A percentile compares a stretch with the other conserved stretches of the same genome.
Conservation (phyloP, 495 filamentous ascomycete genomes). For the Glonium stellatum region DNA sequence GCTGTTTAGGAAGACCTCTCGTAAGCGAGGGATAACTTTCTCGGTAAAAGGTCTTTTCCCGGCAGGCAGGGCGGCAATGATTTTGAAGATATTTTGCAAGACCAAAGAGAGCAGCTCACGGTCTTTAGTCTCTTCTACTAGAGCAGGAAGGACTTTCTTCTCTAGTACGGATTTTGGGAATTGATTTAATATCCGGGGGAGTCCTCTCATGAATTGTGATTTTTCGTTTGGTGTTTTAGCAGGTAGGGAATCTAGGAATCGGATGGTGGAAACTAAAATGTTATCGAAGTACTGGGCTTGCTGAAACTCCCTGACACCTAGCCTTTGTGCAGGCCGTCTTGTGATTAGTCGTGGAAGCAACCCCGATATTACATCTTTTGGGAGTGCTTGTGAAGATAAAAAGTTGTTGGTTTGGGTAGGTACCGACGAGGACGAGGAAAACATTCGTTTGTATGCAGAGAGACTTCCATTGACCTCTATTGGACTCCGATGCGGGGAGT, state of each 20-base stretch:
- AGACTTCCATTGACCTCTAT: constrained; percentile 70
- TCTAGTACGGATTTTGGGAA: constrained; percentile 91
- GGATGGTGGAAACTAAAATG: constrained; percentile 87
- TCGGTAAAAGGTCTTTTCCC: constrained; percentile 72
- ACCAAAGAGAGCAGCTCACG: constrained; percentile 75
- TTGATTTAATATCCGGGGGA: constrained; percentile 76
- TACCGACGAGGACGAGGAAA: constrained; percentile 65
- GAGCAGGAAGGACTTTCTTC: constrained; percentile 80
- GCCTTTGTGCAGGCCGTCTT: constrained; percentile 72
- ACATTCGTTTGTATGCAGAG: constrained; percentile 73
- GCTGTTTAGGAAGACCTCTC: constrained; percentile 64
- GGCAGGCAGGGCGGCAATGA: constrained; percentile 66
- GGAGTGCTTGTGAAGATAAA: constrained; percentile 68
- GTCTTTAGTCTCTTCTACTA: constrained; percentile 91
- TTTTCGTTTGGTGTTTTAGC: constrained; percentile 91
- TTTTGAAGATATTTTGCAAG: constrained; percentile 84
- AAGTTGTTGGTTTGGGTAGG: constrained; percentile 78
- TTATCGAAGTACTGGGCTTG: constrained; percentile 94
- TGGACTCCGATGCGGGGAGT: constrained; percentile 82
- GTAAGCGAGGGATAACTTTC: constrained; percentile 72
- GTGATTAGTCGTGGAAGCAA: constrained; percentile 81
- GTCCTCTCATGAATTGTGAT: constrained; percentile 78
- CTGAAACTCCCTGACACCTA: constrained; percentile 88
- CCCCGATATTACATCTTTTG: constrained; percentile 63
- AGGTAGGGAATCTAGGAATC: constrained; percentile 83